Evolutionary conservation across 768 basidiomycete genomes (phyloP).

Genomic region (Hypholoma sublateritium): DNA sequence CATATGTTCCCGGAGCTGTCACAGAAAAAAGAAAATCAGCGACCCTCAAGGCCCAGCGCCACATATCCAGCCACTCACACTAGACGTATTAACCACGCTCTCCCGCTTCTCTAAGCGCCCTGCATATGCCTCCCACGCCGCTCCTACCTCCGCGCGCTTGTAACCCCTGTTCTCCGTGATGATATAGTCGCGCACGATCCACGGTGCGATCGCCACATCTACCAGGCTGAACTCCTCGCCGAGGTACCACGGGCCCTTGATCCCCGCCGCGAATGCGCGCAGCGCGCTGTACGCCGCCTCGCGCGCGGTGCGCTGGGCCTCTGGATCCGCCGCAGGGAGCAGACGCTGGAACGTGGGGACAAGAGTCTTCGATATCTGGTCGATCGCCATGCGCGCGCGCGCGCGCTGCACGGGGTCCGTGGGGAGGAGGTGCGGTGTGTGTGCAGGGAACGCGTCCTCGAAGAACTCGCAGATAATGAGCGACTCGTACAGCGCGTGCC

Average conservation of each 20-base stretch:
- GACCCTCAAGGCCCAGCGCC: background rate
- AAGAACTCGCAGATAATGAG: constrained; percentile 65
- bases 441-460: constrained; percentile 54
- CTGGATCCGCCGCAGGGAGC: constrained; percentile 37
- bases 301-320: constrained; percentile 24
- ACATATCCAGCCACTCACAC: constrained; percentile 25
- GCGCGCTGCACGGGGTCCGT: constrained; percentile 52
- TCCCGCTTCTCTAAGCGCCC: constrained; percentile 39
- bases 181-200: constrained; percentile 47
- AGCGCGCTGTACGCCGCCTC: constrained; percentile 30
- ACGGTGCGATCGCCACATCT: constrained; percentile 58
- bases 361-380: constrained; percentile 52
- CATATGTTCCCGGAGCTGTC: constrained; percentile 34
- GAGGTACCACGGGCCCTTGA: constrained; percentile 54
- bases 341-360: constrained; percentile 53
- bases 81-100: constrained; percentile 46
- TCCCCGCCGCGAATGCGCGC: constrained; percentile 28
- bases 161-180: constrained; percentile 50
- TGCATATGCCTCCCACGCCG: constrained; percentile 45
- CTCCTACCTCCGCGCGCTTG: constrained; percentile 39
- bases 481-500: constrained; percentile 63
- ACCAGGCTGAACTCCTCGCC: constrained; percentile 54
- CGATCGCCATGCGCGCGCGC: constrained; percentile 54
- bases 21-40: background rate
- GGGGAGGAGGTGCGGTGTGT: constrained; percentile 49